These are phyloP conservation scores for Xylaria sp. DNA, from an alignment of 2,329 filamentous ascomycete genomes.

Conservation along the genomic window DNA sequence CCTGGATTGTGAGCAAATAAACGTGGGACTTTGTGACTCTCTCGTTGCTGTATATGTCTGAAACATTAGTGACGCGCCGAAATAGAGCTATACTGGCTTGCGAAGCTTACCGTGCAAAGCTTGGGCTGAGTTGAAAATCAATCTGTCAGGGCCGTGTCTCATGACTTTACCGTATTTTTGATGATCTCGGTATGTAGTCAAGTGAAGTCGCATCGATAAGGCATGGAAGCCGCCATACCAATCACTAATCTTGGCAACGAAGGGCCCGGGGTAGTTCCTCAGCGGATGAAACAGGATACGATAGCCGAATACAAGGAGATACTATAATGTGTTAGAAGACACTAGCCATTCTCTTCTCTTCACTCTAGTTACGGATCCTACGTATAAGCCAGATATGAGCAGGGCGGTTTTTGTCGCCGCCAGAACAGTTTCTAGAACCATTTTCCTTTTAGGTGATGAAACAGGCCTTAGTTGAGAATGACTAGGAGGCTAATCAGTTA, in stretches of 20 bases:
- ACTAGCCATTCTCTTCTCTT: no score
- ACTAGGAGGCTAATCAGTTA: no score
- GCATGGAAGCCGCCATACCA: constrained; percentile 18
- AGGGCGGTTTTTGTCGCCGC: no score
- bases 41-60: constrained; percentile 30
- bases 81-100: no score
- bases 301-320: no score
- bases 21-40: constrained; percentile 23
- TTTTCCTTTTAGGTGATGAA: no score
- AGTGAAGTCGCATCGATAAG: background rate
- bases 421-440: no score
- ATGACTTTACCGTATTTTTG: constrained; percentile 11
- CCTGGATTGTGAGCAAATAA: constrained; percentile 12
- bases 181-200: constrained; percentile 9
- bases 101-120: background rate
- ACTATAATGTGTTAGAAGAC: no score
- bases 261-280: constrained; percentile 7
- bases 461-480: no score
- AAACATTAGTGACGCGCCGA: no score
- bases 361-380: no score
- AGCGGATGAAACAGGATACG: constrained; percentile 10
- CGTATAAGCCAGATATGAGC: no score
- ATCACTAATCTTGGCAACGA: constrained; percentile 5
- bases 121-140: background rate
- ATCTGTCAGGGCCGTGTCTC: background rate